A percentile compares a stretch with the other conserved stretches of the same genome.
phyloP scores from a whole-genome alignment of 2,329 filamentous ascomycete genomes.

The Xylaria arbuscula region DNA sequence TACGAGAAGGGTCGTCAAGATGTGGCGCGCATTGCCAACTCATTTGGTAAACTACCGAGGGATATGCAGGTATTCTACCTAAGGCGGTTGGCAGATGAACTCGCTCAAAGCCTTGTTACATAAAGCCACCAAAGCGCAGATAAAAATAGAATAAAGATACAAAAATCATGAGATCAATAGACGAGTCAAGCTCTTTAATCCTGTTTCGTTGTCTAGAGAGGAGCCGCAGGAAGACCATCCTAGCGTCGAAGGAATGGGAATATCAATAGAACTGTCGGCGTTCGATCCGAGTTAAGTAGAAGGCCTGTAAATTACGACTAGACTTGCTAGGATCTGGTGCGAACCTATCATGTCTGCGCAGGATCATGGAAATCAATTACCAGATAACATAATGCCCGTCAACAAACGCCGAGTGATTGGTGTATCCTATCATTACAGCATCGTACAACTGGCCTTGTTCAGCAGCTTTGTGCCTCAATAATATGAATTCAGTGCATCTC shows the following conservation, averaged over 20 bases:
- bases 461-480: not conserved
- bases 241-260: not conserved
- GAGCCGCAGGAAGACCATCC: no score
- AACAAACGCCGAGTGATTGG: no score
- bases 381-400: no score
- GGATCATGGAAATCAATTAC: no score
- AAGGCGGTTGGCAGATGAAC: slow-evolving; percentile 75
- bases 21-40: slow-evolving; percentile 71
- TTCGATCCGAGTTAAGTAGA: no score
- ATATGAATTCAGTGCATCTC: no score
- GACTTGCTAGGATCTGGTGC: no score
- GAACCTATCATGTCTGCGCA: no score
- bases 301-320: no score
- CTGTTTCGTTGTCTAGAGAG: no score
- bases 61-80: slow-evolving; percentile 82
- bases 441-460: no score
- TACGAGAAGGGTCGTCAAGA: slow-evolving; percentile 85
- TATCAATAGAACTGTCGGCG: not conserved
- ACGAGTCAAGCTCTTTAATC: not conserved
- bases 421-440: no score
- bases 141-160: not conserved
- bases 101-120: slow-evolving; percentile 52
- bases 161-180: not conserved
- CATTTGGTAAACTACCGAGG: slow-evolving; percentile 72
- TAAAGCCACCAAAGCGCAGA: slow-evolving; percentile 17